phyloP scores from a whole-genome alignment of 805 yeast species.

The Candida corydali region DNA sequence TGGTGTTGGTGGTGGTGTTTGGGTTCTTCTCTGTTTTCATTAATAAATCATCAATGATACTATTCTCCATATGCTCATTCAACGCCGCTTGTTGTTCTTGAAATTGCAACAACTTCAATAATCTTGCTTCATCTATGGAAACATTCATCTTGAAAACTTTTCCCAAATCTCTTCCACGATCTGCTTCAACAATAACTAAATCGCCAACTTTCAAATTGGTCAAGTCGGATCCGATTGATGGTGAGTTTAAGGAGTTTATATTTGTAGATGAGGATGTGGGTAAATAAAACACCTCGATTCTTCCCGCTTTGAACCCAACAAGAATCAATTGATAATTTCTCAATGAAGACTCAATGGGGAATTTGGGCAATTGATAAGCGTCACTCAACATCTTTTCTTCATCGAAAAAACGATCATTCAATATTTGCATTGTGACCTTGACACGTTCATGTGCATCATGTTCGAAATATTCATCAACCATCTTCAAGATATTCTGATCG shows the following conservation, averaged over 20 bases:
- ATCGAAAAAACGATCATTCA: constrained; percentile 24
- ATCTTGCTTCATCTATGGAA: constrained; percentile 61
- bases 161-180: constrained; percentile 76
- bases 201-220: constrained; percentile 49
- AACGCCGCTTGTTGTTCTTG: constrained; percentile 70
- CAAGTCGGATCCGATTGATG: constrained; percentile 9
- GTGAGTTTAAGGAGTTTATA: not conserved
- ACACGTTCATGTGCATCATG: constrained; percentile 37
- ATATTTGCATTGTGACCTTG: constrained; percentile 25
- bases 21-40: constrained; percentile 14
- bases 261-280: constrained; percentile 25
- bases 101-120: constrained; percentile 60
- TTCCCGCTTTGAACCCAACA: constrained; percentile 74
- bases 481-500: constrained; percentile 12
- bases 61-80: constrained; percentile 17
- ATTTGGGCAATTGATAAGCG: constrained; percentile 31
- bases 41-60: constrained; percentile 18
- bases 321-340: constrained; percentile 44
- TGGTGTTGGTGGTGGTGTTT: not conserved
- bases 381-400: constrained; percentile 28
- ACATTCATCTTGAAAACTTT: constrained; percentile 56
- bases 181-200: constrained; percentile 80
- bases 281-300: constrained; percentile 72
- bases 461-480: constrained; percentile 33
- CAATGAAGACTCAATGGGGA: constrained; percentile 35